Percentiles rank a stretch among this genome's conserved stretches.
These are phyloP conservation scores for Cryptococcus sp. DNA, from an alignment of 1,284 basidiomycete genomes.

Conservation along the genomic window DNA sequence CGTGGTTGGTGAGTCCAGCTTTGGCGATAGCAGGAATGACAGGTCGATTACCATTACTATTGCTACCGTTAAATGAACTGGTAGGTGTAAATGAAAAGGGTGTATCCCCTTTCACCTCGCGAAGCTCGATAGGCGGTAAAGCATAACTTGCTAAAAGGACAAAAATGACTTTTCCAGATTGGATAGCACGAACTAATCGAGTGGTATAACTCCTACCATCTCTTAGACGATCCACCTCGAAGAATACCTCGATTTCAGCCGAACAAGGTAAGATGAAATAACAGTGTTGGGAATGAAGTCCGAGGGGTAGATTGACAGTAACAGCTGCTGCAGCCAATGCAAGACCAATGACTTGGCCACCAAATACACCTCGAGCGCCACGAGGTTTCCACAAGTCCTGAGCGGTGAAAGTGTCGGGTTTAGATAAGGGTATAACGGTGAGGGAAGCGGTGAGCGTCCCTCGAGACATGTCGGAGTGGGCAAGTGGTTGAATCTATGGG, in stretches of 20 bases:
- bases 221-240: conserved; percentile 78
- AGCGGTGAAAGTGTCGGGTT: not conserved
- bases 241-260: conserved; percentile 70
- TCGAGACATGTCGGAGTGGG: not conserved
- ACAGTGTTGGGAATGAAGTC: conserved; percentile 56
- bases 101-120: not conserved
- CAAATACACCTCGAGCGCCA: conserved; percentile 72
- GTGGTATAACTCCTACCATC: conserved; percentile 51
- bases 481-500: too few species aligned
- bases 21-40: conserved; percentile 11
- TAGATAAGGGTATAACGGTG: conserved; percentile 1
- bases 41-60: not conserved
- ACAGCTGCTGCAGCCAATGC: conserved; percentile 73
- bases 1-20: conserved; percentile 16
- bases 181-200: conserved; percentile 67
- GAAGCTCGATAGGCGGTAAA: conserved; percentile 51
- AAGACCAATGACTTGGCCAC: conserved; percentile 81
- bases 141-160: conserved; percentile 83
- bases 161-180: conserved; percentile 73
- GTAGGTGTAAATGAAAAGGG: conserved; percentile 10
- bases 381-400: conserved; percentile 58
- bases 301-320: conserved; percentile 63
- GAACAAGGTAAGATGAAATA: conserved; percentile 57
- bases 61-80: not conserved
- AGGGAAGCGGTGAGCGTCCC: not conserved